Evolutionary conservation across 2,329 filamentous ascomycete species (phyloP).

Genomic region (Boeremia exigua): DNA sequence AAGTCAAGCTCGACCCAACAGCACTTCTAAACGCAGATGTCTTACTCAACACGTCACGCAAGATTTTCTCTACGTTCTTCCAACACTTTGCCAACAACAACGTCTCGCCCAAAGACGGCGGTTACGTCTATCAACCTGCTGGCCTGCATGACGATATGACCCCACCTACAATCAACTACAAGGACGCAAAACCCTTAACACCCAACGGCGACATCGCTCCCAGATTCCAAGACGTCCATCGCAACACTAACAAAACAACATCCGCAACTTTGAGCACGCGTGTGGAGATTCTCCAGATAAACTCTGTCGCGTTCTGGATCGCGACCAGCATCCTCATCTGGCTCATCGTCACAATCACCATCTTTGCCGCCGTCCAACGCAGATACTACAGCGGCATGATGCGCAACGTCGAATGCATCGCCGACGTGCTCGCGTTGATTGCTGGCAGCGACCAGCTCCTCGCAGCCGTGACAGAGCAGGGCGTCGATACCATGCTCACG

Average conservation of each 20-base stretch:
- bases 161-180: not conserved
- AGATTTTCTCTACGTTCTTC: constrained; percentile 39
- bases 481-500: not conserved
- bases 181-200: not conserved
- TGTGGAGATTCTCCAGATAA: not conserved
- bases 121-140: not conserved
- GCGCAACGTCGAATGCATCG: constrained; percentile 5
- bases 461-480: not conserved
- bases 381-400: not conserved
- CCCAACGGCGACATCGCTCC: not conserved
- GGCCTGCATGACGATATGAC: not conserved
- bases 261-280: not conserved
- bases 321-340: not conserved
- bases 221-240: not conserved
- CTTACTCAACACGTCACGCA: constrained; percentile 18
- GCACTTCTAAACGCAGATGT: constrained; percentile 23
- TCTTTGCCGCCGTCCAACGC: not conserved
- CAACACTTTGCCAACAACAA: constrained; percentile 36
- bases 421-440: constrained; percentile 2
- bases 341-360: not conserved
- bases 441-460: not conserved
- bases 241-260: not conserved
- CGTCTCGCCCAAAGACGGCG: constrained; percentile 15
- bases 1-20: constrained; percentile 25
- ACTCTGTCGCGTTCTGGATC: not conserved